phyloP scores from a whole-genome alignment of 768 basidiomycete species.

The Tylopilus rubrobrunneus region DNA sequence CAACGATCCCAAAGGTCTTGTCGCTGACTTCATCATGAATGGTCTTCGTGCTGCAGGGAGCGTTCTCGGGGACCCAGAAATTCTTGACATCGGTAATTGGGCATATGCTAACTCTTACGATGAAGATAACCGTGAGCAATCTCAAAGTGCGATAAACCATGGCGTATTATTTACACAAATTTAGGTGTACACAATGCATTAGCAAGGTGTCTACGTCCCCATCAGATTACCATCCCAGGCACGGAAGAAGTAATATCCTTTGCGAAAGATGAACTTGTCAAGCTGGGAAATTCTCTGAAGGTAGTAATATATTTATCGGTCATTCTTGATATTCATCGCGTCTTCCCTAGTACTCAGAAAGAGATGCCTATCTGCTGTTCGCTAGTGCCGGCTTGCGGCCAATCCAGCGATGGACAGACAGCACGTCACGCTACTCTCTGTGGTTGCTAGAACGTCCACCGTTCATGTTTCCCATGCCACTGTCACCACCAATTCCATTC shows the following conservation, averaged over 20 bases:
- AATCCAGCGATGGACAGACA: slow-evolving; percentile 83
- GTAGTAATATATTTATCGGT: slow-evolving; percentile 36
- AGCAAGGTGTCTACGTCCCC: slow-evolving; percentile 61
- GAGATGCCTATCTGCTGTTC: slow-evolving; percentile 69
- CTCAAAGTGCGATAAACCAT: no score
- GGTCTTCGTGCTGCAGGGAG: slow-evolving; percentile 68
- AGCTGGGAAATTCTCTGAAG: slow-evolving; percentile 87
- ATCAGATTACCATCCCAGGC: slow-evolving; percentile 52
- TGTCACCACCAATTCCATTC: slow-evolving; percentile 37
- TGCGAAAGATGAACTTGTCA: slow-evolving; percentile 67
- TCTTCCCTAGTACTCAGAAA: slow-evolving; percentile 65
- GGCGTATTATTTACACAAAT: background rate
- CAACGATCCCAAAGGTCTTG: slow-evolving; percentile 74
- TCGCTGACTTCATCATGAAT: slow-evolving; percentile 80
- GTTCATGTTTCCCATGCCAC: slow-evolving; percentile 63
- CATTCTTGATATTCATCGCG: background rate
- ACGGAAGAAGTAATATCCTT: slow-evolving; percentile 48
- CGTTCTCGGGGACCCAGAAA: slow-evolving; percentile 58
- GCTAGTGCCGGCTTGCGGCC: slow-evolving; percentile 72
- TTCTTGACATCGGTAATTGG: slow-evolving; percentile 71
- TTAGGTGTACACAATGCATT: slow-evolving; percentile 82
- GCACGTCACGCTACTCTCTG: slow-evolving; percentile 66
- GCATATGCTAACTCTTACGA: slow-evolving; percentile 65
- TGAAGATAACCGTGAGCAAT: slow-evolving; percentile 46
- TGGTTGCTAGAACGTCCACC: slow-evolving; percentile 89